Conservation (phyloP, 139 green algal genomes). For the Chlorella sp. region DNA sequence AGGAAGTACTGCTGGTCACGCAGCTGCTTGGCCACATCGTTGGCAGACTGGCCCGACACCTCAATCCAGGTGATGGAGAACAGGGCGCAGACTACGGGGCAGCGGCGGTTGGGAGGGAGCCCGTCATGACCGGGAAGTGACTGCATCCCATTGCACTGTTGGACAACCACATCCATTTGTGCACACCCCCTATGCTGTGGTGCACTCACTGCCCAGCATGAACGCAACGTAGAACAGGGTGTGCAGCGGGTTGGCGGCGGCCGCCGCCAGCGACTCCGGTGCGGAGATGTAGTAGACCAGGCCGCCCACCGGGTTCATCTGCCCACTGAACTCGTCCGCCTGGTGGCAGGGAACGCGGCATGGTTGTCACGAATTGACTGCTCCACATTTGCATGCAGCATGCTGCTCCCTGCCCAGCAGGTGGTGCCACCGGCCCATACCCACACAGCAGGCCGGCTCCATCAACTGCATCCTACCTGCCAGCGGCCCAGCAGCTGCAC, state of each 20-base stretch:
- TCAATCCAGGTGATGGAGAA: constrained; percentile 99
- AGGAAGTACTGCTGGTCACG: constrained; percentile 98
- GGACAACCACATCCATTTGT: no score
- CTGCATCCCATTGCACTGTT: no score
- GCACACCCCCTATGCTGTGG: no score
- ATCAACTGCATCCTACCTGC: constrained; percentile 49
- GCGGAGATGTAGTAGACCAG: constrained; percentile 99
- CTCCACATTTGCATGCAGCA: background rate
- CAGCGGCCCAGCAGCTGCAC: constrained; percentile 91
- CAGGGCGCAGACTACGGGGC: constrained; percentile 89
- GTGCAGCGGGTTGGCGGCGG: constrained; percentile 95
- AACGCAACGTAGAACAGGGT: constrained; percentile 98
- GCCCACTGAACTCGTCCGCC: constrained; percentile 72
- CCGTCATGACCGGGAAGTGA: no score
- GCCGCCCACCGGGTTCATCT: constrained; percentile 93
- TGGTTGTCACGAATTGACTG: no score
- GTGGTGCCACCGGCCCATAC: no score
- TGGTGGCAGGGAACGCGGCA: constrained; percentile 5
- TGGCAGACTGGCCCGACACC: constrained; percentile 94
- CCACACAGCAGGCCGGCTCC: no score
- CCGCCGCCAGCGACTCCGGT: constrained; percentile 83
- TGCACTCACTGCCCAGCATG: constrained; percentile 82
- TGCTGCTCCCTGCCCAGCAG: background rate
- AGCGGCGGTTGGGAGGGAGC: background rate
- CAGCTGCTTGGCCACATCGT: constrained; percentile 98